Conservation (phyloP, 768 basidiomycete genomes). For the Rhodotorula babjevae region DNA sequence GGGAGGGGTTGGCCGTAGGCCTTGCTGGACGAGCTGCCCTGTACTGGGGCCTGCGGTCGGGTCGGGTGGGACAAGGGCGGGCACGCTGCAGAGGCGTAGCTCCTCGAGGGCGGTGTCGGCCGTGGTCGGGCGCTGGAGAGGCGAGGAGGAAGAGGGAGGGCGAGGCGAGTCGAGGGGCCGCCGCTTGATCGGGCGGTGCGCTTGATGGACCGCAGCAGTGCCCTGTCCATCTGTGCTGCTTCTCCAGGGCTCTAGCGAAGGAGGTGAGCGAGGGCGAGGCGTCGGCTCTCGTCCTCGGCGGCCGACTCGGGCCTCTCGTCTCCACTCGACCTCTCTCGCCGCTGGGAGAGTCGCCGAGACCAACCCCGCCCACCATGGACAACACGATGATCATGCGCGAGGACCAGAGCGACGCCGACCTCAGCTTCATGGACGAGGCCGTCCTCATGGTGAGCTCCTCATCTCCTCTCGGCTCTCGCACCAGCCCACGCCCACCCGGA, state of each 20-base stretch:
- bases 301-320: too few species aligned
- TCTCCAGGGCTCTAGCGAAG: too few species aligned
- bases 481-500: background rate
- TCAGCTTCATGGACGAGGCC: constrained; percentile 73
- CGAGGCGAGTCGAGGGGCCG: too few species aligned
- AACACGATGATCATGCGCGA: constrained; percentile 34
- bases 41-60: background rate
- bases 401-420: constrained; percentile 49
- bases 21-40: background rate
- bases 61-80: constrained; percentile 11
- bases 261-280: too few species aligned
- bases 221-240: background rate
- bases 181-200: background rate
- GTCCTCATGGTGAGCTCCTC: constrained; percentile 63
- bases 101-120: background rate
- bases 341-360: too few species aligned
- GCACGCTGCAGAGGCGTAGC: constrained; percentile 1
- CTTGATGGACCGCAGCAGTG: background rate
- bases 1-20: constrained; percentile 72
- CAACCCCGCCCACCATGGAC: constrained; percentile 21
- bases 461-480: background rate
- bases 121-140: too few species aligned
- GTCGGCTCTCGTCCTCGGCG: too few species aligned
- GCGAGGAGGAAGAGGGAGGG: too few species aligned
- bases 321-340: too few species aligned